Evolutionary conservation across 1,284 basidiomycete genomes (phyloP), one percentile per base, ranked within the genome.

Genomic region (Cryptococcus deneoformans): DNA sequence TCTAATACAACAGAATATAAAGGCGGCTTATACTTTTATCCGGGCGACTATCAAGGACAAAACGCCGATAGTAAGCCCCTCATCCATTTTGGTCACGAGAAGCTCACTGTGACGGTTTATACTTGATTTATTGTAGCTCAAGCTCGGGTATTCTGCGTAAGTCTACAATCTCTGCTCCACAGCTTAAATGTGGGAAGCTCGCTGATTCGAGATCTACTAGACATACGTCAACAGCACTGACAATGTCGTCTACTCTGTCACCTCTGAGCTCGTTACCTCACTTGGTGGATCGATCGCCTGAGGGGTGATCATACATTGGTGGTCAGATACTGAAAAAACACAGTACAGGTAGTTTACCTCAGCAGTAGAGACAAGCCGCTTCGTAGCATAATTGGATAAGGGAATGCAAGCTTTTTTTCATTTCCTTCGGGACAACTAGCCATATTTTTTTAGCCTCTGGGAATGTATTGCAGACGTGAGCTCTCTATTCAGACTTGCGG

Each of bases 131-230:
- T 10, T 36, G 16, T 14, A 59, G 58, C 54, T 49, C 44, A 56
- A 39, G 58, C 58, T n/a, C 50, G 40, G 14, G 58, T 56, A 12
- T 56, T 46, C 46, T 59, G 58, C 46, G 58, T 59, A 43, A 42
- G 58, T 56, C 7, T 16, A 9, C 11, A 11, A 8, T 10, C 9
- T 36, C 40, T 46, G n/a, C 14, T 11, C 2, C 44, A 12, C 40
- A 46, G 12, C 11, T 20, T 29, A 14, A 1, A 36, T 46, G 9
- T 6, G n/a, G 7, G 1, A 6, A 34, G 8, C 38, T 52, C 50
- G 38, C 51, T 12, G 46, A 52, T 10, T 8, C 12, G 3, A 12
- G 12, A 24, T 24, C 34, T 24, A 14, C 6, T 47, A 47, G 46
- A 47, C 46, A 7, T 47, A 36, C 1, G 24, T 24, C 45, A 52